These are phyloP conservation scores for Chytriomyces sp. DNA, from an alignment of 192 early-diverging fungal genomes.

Conservation along the genomic window DNA sequence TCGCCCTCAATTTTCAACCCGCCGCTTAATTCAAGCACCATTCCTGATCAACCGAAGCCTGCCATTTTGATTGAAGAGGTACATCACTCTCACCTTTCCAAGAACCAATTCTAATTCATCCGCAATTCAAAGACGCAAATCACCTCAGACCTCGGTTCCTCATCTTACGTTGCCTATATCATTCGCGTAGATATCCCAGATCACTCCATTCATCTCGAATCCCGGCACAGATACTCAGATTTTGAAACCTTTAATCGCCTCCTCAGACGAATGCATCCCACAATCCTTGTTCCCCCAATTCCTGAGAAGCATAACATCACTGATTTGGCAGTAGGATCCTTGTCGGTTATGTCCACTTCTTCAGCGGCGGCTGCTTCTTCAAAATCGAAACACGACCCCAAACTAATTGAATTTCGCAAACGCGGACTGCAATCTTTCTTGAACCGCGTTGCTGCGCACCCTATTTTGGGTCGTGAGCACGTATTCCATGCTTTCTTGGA, in stretches of 20 bases:
- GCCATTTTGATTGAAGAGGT: conserved; percentile 52
- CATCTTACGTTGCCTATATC: conserved; percentile 59
- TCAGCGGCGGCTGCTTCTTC: conserved; percentile 66
- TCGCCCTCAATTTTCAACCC: conserved; percentile 20
- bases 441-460: conserved; percentile 88
- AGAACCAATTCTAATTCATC: neutral
- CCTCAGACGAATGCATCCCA: conserved; percentile 81
- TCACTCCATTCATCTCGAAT: conserved; percentile 52
- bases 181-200: conserved; percentile 54
- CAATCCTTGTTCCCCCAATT: conserved; percentile 90
- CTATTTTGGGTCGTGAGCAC: conserved; percentile 83
- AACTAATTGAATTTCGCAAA: conserved; percentile 89
- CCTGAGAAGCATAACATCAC: conserved; percentile 94
- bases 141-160: conserved; percentile 42
- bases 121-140: conserved; percentile 42
- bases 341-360: neutral
- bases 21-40: conserved; percentile 1
- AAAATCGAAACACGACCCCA: conserved; percentile 89
- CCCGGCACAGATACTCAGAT: conserved; percentile 91
- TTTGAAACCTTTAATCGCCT: conserved; percentile 89
- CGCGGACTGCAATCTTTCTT: conserved; percentile 93
- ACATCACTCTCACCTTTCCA: neutral
- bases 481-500: conserved; percentile 91
- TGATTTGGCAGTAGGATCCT: conserved; percentile 28
- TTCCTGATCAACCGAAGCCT: conserved; percentile 33